Base-by-base conservation (phyloP, 257 asterid species). In the Sherardia arvensis region DNA sequence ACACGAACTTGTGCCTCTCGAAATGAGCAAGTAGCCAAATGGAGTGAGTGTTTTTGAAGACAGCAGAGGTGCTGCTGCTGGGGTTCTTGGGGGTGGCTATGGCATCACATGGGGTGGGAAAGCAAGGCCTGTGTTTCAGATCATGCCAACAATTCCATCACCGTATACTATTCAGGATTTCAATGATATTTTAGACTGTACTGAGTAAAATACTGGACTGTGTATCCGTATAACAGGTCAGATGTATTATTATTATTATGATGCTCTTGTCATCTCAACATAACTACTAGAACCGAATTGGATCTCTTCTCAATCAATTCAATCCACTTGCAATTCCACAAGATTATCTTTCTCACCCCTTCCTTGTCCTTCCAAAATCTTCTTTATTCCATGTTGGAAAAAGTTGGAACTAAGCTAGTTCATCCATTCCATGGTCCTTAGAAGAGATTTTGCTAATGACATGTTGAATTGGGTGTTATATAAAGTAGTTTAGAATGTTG, bases 21-120 rank as follows among this genome's bases (percentile, higher is more conserved):
- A 77, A 76, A 54, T 64, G 78, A 74, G 81, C 79, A 81, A 77
- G 76, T 72, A 75, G 85, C 75, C 78, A 76, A 82, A 23, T 70
- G 43, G 8, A 38, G 47, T 10, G 53, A 71, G 74, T 80, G 54
- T 48, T 48, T 84, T 71, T 73, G 61, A 71, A 72, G 85, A 75
- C 88, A 87, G 77, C 85, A 74, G 49, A 75, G 72, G 78, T 81
- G 79, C 59, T 79, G 81, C 77, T 81, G 70, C 26, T 18, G 4
- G 56, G 4, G 56, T 29, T n/a, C 5, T 4, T 7, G 61, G 22
- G 38, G 33, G 14, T 54, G 73, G 77, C 80, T 73, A 77, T n/a
- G 76, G 66, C 78, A 78, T 89, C 95, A 87, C 97, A 83, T 90
- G 90, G 78, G 79, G 65, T 80, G 80, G n/a, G 79, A 68, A 49